Base-by-base conservation (phyloP, 2,329 filamentous ascomycete genomes). In the Epichloe coenophiala region DNA sequence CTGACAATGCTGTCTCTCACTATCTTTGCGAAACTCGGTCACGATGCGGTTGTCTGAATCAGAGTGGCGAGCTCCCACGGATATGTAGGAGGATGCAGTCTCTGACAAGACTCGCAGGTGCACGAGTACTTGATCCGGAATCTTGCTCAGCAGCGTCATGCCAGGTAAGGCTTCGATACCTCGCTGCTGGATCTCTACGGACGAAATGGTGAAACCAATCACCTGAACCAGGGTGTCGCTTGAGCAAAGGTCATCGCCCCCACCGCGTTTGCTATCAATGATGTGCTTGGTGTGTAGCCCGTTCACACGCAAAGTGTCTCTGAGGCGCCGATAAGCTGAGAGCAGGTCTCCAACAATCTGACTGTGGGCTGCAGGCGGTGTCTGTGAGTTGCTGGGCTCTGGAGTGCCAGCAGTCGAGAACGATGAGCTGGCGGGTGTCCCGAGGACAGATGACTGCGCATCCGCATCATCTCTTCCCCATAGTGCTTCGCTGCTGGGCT, bases 111-210 rank as follows among this genome's bases (percentile, higher is more conserved):
- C 83, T 46, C 90, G 86, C 31, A 98, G 74, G 63, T 97, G 89
- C 2, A 87, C 93, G 53, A 98, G 71, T 1, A 80, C 77, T 63
- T 95, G 83, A 51, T 91, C 85, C 0, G 93, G 84, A 48, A 97
- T 84, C 60, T 84, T 89, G 57, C 91, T 85, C 19, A 97, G 68
- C 44, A 97, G 70, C 5, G 85, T 91, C 65, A 81, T 75, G 49
- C 86, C 84, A 45, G 79, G 77, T 56, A 85, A 79, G 21, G 82
- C 81, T 58, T 88, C 85, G 3, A 88, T 74, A 6, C 93, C 93
- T 58, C 93, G 84, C 64, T 96, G 89, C 55, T 90, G 84, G 56
- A 97, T 95, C 68, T 98, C 93, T 4, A 87, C 82, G 0, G 89
- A 83, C 8, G 89, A 84, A 52, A 98, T 89, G 0, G 90, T 91